phyloP scores from a whole-genome alignment of 768 basidiomycete species.

The Rossbeevera mucosa region DNA sequence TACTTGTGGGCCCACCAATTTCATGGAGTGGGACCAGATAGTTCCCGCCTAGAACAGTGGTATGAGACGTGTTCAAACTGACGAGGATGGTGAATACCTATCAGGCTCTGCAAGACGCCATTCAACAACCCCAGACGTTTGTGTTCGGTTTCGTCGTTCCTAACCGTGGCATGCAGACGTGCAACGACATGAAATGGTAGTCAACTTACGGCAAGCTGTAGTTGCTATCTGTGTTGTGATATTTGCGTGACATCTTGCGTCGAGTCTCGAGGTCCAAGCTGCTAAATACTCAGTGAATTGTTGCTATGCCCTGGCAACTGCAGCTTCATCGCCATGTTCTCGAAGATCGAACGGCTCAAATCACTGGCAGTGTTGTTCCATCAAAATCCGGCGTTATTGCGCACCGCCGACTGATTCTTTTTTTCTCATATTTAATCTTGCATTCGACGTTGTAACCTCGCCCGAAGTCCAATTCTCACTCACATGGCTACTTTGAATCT shows the following conservation, averaged over 20 bases:
- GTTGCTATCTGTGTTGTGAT: conserved; percentile 3
- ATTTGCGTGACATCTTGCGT: conserved; percentile 1
- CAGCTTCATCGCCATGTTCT: neutral
- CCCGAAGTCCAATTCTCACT: neutral
- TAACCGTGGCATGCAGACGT: too few relatives aligned
- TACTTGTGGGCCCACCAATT: neutral
- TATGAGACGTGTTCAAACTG: too few relatives aligned
- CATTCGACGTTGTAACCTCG: neutral
- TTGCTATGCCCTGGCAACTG: neutral
- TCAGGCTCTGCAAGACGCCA: neutral
- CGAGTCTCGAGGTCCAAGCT: neutral
- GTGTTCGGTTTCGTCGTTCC: conserved; percentile 1
- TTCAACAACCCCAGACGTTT: conserved; percentile 1
- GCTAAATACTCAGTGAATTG: neutral
- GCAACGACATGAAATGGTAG: too few relatives aligned
- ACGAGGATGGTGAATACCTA: neutral
- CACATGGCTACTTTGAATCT: neutral
- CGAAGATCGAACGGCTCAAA: neutral
- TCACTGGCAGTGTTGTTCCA: too few relatives aligned
- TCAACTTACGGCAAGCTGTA: conserved; percentile 1
- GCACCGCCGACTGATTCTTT: too few relatives aligned
- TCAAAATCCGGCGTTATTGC: too few relatives aligned
- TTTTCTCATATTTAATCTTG: neutral
- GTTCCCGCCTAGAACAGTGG: neutral
- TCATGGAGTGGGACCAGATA: conserved; percentile 1